phyloP scores from a whole-genome alignment of 83 land plant genomes.

The Diphasiastrum complanatum region DNA sequence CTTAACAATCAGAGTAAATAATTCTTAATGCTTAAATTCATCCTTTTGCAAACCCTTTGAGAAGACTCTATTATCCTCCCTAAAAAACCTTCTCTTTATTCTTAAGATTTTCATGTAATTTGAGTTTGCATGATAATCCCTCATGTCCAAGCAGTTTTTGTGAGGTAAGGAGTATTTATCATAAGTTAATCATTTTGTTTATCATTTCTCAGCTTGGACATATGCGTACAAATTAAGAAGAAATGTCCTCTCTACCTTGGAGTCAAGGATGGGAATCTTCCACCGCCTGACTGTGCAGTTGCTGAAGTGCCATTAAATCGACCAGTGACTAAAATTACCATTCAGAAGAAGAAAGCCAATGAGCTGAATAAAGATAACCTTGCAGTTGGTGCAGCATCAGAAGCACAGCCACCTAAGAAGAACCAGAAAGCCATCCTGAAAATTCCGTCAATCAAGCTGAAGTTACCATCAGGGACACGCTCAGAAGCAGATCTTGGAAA shows the following conservation, averaged over 20 bases:
- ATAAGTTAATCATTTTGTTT: not conserved
- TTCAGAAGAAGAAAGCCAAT: conserved; percentile 24
- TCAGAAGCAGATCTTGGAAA: not conserved
- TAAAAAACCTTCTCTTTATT: too few species aligned
- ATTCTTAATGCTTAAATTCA: too few species aligned
- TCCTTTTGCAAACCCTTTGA: too few species aligned
- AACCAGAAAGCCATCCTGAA: not conserved
- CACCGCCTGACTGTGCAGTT: conserved; percentile 21
- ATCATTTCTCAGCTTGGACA: conserved; percentile 66
- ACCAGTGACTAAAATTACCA: conserved; percentile 27
- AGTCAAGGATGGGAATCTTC: conserved; percentile 41
- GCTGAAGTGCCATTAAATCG: conserved; percentile 24
- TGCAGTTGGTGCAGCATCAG: conserved; percentile 26
- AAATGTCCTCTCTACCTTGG: conserved; percentile 77
- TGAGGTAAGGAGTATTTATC: not conserved
- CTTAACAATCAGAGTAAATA: too few species aligned
- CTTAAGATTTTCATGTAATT: too few species aligned
- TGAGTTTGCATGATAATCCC: not conserved
- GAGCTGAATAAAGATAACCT: conserved; percentile 11
- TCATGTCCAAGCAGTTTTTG: not conserved
- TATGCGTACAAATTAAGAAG: conserved; percentile 97
- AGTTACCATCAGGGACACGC: not conserved
- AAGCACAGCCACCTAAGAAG: not conserved
- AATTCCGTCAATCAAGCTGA: not conserved
- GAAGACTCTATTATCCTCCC: too few species aligned